Evolutionary conservation across 1,284 basidiomycete genomes (phyloP).

Genomic region (Cryptococcus floricola): DNA sequence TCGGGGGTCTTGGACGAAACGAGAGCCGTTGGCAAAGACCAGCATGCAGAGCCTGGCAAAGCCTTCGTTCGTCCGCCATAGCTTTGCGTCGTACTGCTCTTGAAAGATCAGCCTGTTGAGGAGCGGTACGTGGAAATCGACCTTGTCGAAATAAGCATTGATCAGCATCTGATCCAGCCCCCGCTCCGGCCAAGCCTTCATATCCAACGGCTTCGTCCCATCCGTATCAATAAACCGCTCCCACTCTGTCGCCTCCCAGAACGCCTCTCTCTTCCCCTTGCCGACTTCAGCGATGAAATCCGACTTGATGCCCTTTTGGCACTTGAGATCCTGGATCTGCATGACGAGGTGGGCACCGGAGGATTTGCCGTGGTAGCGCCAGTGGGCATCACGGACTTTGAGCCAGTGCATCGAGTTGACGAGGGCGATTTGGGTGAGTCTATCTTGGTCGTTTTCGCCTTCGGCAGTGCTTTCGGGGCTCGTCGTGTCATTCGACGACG

Average conservation of each 20-base stretch:
- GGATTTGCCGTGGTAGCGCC: conserved; percentile 67
- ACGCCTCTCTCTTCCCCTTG: conserved; percentile 34
- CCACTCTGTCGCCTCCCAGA: conserved; percentile 49
- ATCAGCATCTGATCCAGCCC: conserved; percentile 58
- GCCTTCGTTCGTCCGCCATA: conserved; percentile 58
- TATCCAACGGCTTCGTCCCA: conserved; percentile 33
- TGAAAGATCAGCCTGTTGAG: conserved; percentile 74
- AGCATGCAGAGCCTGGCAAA: conserved; percentile 68
- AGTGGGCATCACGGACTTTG: conserved; percentile 41
- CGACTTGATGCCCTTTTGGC: background rate
- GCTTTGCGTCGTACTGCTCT: conserved; percentile 55
- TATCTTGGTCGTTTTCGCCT: conserved; percentile 18
- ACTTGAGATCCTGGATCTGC: conserved; percentile 62
- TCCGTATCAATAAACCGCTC: conserved; percentile 43
- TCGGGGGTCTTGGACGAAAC: conserved; percentile 62
- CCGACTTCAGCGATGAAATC: conserved; percentile 32
- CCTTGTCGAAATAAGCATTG: conserved; percentile 62
- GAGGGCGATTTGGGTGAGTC: conserved; percentile 13
- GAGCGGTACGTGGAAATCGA: conserved; percentile 64
- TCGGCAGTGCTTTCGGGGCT: conserved; percentile 26
- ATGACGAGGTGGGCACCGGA: conserved; percentile 64
- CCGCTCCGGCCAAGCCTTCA: conserved; percentile 43
- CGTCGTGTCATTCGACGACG: conserved; percentile 33
- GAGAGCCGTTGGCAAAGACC: conserved; percentile 69
- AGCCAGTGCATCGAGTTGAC: conserved; percentile 33